Percentiles rank a stretch among this genome's conserved stretches.
Evolutionary conservation across 441 rosid species (phyloP).

Genomic region (Pelargonium citronellum): DNA sequence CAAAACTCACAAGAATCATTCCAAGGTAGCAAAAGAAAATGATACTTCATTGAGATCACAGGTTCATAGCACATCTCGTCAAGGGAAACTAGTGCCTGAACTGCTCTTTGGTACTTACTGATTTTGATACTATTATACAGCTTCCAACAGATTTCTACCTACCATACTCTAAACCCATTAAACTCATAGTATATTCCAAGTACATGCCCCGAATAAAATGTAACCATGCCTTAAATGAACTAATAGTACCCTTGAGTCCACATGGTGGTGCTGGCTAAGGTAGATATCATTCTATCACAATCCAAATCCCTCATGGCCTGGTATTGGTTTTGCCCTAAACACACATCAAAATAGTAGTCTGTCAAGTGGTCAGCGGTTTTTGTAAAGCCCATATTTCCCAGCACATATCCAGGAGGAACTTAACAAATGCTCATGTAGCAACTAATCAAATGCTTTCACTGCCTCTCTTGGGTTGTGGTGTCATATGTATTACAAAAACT

Average conservation of each 20-base stretch:
- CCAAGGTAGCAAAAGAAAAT: too few relatives aligned
- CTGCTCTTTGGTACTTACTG: background rate
- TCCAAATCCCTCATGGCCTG: background rate
- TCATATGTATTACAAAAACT: background rate
- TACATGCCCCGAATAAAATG: too few relatives aligned
- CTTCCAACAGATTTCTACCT: background rate
- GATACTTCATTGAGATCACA: too few relatives aligned
- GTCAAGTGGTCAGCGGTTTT: background rate
- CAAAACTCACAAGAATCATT: constrained; percentile 5
- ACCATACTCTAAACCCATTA: background rate
- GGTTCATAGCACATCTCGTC: background rate
- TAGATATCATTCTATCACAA: background rate
- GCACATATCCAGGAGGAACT: too few relatives aligned
- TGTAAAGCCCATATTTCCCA: background rate
- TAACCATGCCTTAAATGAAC: too few relatives aligned
- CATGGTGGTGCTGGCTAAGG: background rate
- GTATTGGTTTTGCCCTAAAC: too few relatives aligned
- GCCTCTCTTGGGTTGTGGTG: constrained; percentile 7
- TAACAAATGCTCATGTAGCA: too few relatives aligned
- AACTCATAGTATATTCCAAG: too few relatives aligned
- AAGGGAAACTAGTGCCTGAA: background rate
- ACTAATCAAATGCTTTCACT: constrained; percentile 4
- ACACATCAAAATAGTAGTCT: background rate
- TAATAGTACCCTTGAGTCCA: too few relatives aligned
- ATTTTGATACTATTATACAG: too few relatives aligned